These are phyloP conservation scores for Tillandsia fasciculata DNA, from an alignment of 176 grass and related monocot species.

Conservation along the genomic window DNA sequence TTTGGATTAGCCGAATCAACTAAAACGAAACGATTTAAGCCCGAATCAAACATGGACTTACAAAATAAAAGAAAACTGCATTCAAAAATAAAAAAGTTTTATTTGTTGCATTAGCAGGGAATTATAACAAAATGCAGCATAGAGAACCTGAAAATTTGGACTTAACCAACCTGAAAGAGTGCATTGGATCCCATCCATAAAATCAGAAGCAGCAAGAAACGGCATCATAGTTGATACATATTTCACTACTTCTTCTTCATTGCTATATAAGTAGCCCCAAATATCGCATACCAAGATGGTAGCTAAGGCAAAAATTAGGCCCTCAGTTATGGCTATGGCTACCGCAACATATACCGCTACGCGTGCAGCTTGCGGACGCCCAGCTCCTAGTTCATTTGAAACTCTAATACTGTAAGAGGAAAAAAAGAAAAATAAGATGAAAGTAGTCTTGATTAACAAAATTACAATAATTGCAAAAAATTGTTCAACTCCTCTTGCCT, in stretches of 20 bases:
- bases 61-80: too few species aligned
- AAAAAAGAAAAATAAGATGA: neutral
- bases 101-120: too few species aligned
- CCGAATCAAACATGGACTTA: too few species aligned
- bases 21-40: too few species aligned
- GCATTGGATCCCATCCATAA: constrained; percentile 95
- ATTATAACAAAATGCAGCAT: too few species aligned
- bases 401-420: constrained; percentile 69
- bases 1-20: too few species aligned
- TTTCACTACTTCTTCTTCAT: constrained; percentile 47
- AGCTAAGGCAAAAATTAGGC: constrained; percentile 46
- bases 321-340: constrained; percentile 54
- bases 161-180: constrained; percentile 57
- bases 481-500: constrained; percentile 32
- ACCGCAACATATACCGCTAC: constrained; percentile 50
- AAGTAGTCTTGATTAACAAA: neutral
- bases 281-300: constrained; percentile 48
- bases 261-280: constrained; percentile 78
- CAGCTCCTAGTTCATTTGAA: constrained; percentile 86
- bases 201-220: constrained; percentile 73
- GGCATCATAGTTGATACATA: constrained; percentile 87
- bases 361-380: constrained; percentile 36
- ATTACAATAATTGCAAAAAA: constrained; percentile 1
- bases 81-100: too few species aligned
- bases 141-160: too few species aligned